Conservation (phyloP, 768 basidiomycete genomes). For the Amanita molliuscula region DNA sequence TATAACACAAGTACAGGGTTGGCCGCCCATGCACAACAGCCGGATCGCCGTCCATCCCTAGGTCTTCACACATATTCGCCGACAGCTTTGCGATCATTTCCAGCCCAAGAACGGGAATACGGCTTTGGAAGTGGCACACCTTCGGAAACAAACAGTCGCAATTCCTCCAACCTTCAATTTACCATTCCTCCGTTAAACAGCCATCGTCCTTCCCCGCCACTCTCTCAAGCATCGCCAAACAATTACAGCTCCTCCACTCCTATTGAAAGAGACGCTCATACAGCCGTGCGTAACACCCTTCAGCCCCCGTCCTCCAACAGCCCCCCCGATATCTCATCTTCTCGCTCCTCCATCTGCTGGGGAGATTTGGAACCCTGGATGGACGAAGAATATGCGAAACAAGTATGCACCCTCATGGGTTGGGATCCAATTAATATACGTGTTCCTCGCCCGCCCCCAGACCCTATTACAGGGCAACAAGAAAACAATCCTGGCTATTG, state of each 20-base stretch:
- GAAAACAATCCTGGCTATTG: constrained; percentile 83
- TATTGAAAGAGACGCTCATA: constrained; percentile 21
- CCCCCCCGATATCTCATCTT: constrained; percentile 15
- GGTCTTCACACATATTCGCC: constrained; percentile 4
- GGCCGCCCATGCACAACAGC: constrained; percentile 12
- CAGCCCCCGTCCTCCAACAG: constrained; percentile 14
- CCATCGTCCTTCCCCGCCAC: constrained; percentile 23
- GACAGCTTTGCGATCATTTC: constrained; percentile 18
- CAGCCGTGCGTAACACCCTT: constrained; percentile 19
- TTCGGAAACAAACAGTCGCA: constrained; percentile 36
- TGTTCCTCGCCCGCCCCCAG: constrained; percentile 54
- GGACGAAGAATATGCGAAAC: constrained; percentile 92
- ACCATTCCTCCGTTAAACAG: constrained; percentile 31
- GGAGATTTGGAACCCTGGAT: constrained; percentile 91
- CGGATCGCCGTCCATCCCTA: constrained; percentile 23
- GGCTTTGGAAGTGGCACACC: constrained; percentile 11
- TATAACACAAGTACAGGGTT: constrained; percentile 9
- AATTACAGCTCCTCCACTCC: constrained; percentile 17
- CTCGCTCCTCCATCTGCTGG: constrained; percentile 71
- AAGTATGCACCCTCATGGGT: constrained; percentile 77
- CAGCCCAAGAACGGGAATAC: constrained; percentile 21
- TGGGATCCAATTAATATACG: constrained; percentile 75
- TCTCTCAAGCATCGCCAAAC: constrained; percentile 14
- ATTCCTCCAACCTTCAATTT: constrained; percentile 19
- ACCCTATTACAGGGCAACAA: constrained; percentile 48